Base-by-base conservation (phyloP, 176 grass and related monocot genomes). In the Puya raimondii region DNA sequence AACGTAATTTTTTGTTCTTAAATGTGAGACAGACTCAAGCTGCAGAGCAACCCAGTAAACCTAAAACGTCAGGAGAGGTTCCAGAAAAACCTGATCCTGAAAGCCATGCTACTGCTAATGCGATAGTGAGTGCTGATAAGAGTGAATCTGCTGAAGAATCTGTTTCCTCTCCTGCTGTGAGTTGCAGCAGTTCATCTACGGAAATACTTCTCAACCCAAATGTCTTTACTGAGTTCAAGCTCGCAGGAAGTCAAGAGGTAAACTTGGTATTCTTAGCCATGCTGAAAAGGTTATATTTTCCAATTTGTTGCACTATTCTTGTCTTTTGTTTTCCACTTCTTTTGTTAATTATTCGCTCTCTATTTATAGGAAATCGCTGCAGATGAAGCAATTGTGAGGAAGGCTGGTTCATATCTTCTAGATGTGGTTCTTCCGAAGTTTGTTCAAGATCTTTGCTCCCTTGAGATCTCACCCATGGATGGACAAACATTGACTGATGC, bases 181-280 rank as follows among this genome's bases (percentile, higher is more conserved):
- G 69, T 68, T 63, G 61, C 51, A 26, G 64, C 2, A 49, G 70
- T 11, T 51, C 80, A 66, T 23, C 12, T 76, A 48, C 80, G 15
- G 90, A 94, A 51, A 91, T 91, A 73, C 70, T 93, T 79, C 84
- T 99, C 72, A 99, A 99, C 57, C 89, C 90, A 13, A 99, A 99
- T 73, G 90, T 99, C 2, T 99, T 99, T 69, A 99, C 90, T 12
- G 95, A 99, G 65, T 99, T 91, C 78, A 99, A 91, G 80, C 82
- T 94, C 72, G 82, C 85, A 71, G 90, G 90, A 26, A 79, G 72
- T 83, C 84, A 83, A 68, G 90, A 99, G 87, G 95, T 96, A 71
- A 69, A 67, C 84, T 42, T 75, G 64, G n/a, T 14, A 71, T 63
- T 65, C 50, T 70, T 67, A 11, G 20, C 5, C 8, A 53, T 25